A percentile compares a stretch with the other conserved stretches of the same genome.
Conservation (phyloP, 148 eudicot genomes). For the Diospyros lotus region DNA sequence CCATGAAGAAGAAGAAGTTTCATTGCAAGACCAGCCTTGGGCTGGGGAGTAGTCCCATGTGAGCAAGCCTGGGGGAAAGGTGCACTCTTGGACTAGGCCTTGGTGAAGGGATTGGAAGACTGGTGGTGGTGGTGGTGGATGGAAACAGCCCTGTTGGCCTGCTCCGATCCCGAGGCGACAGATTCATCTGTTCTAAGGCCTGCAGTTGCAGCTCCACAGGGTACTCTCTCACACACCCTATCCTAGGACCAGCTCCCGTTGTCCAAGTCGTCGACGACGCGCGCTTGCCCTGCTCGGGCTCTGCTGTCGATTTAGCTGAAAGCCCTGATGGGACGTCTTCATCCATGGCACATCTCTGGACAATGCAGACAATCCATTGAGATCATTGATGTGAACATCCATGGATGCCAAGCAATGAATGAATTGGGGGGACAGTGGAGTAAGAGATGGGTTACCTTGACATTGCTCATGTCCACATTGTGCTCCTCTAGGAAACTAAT, state of each 20-base stretch:
- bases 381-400: no score
- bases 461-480: constrained; percentile 23
- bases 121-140: background rate
- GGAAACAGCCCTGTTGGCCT: background rate
- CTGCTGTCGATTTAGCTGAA: no score
- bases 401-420: background rate
- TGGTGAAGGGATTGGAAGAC: constrained; percentile 9
- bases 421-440: background rate
- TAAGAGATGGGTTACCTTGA: constrained; percentile 22
- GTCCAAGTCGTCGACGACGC: constrained; percentile 17
- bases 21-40: background rate
- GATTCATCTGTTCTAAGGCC: constrained; percentile 21
- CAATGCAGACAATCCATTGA: background rate
- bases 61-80: constrained; percentile 8
- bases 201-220: constrained; percentile 18
- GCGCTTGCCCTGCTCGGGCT: constrained; percentile 1
- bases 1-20: background rate
- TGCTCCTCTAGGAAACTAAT: constrained; percentile 26
- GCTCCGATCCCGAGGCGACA: constrained; percentile 14
- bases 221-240: constrained; percentile 26
- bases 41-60: constrained; percentile 11
- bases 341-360: constrained; percentile 21
- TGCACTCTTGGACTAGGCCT: constrained; percentile 14
- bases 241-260: constrained; percentile 23
- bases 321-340: constrained; percentile 11